A percentile compares a stretch with the other conserved stretches of the same genome.
phyloP scores from a whole-genome alignment of 2,329 filamentous ascomycete genomes.

The Xylaria sp. region DNA sequence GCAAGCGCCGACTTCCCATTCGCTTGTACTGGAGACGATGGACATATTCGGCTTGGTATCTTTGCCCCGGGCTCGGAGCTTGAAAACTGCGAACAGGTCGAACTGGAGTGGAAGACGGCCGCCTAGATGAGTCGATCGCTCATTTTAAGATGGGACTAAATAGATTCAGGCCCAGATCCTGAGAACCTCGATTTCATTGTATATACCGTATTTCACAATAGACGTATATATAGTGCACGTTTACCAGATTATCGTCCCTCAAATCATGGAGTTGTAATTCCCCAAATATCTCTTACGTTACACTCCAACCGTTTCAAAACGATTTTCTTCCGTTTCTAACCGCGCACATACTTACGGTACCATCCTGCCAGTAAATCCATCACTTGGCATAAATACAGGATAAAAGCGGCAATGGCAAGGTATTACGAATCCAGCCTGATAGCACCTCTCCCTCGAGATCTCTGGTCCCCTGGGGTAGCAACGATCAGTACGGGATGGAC shows the following conservation, averaged over 20 bases:
- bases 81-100: constrained; percentile 9
- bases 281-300: not conserved
- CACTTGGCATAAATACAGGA: too few relatives aligned
- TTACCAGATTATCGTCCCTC: not conserved
- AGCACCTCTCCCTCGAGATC: not conserved
- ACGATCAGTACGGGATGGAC: not conserved
- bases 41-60: constrained; percentile 12
- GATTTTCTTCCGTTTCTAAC: not conserved
- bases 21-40: not conserved
- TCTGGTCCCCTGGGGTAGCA: not conserved
- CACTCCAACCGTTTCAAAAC: not conserved
- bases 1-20: not conserved
- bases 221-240: not conserved
- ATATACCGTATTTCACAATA: not conserved
- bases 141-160: not conserved
- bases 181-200: not conserved
- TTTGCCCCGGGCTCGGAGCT: not conserved
- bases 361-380: not conserved
- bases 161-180: not conserved
- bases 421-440: not conserved
- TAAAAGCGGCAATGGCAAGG: not conserved
- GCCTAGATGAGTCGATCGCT: constrained; percentile 4
- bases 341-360: not conserved
- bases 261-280: not conserved
- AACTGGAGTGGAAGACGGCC: constrained; percentile 12